Percentiles rank a stretch among this genome's conserved stretches.
These are phyloP conservation scores for Gossypium lobatum DNA, from an alignment of 441 rosid species.

Conservation along the genomic window DNA sequence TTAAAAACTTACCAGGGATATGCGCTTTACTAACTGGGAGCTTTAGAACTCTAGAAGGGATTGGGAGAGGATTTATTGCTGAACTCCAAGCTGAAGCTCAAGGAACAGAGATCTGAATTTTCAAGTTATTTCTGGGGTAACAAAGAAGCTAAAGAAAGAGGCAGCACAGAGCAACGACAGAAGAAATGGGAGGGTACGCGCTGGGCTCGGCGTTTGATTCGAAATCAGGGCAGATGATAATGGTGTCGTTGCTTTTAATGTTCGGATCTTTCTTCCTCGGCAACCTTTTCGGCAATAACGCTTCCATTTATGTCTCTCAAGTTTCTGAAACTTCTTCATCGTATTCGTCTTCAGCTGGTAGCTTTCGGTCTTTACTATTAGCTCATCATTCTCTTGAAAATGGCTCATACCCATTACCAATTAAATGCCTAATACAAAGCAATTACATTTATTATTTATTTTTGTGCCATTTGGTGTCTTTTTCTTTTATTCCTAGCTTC, in stretches of 20 bases:
- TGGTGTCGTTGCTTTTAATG: slow-evolving; percentile 50
- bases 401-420: not conserved
- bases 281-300: slow-evolving; percentile 63
- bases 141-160: not conserved
- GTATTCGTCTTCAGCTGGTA: slow-evolving; percentile 23
- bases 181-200: slow-evolving; percentile 40
- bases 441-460: not conserved
- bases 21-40: not conserved
- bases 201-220: slow-evolving; percentile 54
- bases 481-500: not conserved
- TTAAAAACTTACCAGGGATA: no score
- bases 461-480: not conserved
- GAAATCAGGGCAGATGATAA: slow-evolving; percentile 65
- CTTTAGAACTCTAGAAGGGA: not conserved
- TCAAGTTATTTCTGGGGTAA: not conserved
- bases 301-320: slow-evolving; percentile 36
- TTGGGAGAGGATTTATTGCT: not conserved
- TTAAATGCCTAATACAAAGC: not conserved
- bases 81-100: not conserved
- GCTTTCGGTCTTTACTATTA: not conserved
- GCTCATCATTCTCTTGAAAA: slow-evolving; percentile 17
- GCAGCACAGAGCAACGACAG: not conserved
- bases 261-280: slow-evolving; percentile 70
- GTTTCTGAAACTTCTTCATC: slow-evolving; percentile 25
- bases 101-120: not conserved